Percentiles rank a stretch among this genome's conserved stretches.
Evolutionary conservation across 2,329 filamentous ascomycete genomes (phyloP).

Genomic region (Falciphora oryzae): DNA sequence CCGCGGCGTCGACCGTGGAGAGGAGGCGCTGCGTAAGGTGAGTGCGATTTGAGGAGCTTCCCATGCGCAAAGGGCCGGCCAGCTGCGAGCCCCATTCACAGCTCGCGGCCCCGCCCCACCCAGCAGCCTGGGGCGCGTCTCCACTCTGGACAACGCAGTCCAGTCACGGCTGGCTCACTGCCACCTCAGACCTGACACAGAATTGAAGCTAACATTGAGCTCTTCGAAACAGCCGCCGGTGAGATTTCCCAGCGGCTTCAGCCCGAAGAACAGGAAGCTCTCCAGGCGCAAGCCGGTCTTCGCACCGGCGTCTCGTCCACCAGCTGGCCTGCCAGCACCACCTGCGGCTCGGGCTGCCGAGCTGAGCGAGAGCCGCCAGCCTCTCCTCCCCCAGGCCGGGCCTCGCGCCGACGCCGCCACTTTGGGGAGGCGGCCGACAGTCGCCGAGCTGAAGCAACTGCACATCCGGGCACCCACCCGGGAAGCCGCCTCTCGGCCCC

Average conservation of each 20-base stretch:
- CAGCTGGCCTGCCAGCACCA: neutral
- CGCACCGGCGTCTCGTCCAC: too few species aligned
- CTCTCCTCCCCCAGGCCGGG: neutral
- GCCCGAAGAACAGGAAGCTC: neutral
- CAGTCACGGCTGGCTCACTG: neutral
- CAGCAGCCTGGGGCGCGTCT: neutral
- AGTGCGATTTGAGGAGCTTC: neutral
- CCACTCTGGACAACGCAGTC: neutral
- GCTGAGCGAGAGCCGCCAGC: neutral
- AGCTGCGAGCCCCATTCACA: neutral
- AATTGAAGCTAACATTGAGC: neutral
- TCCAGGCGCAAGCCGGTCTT: neutral
- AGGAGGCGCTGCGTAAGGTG: neutral
- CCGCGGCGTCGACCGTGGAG: neutral
- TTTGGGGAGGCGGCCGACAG: neutral
- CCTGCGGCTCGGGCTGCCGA: too few species aligned
- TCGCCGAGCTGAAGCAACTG: neutral
- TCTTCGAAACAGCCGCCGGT: neutral
- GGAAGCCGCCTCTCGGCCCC: neutral
- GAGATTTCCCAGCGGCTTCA: neutral
- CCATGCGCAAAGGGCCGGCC: too few species aligned
- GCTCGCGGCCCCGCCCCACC: too few species aligned
- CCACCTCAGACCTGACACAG: neutral
- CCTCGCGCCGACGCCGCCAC: too few species aligned
- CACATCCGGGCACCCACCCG: neutral